Conservation (phyloP, 345 rosid species). For the Brassica cretica region DNA sequence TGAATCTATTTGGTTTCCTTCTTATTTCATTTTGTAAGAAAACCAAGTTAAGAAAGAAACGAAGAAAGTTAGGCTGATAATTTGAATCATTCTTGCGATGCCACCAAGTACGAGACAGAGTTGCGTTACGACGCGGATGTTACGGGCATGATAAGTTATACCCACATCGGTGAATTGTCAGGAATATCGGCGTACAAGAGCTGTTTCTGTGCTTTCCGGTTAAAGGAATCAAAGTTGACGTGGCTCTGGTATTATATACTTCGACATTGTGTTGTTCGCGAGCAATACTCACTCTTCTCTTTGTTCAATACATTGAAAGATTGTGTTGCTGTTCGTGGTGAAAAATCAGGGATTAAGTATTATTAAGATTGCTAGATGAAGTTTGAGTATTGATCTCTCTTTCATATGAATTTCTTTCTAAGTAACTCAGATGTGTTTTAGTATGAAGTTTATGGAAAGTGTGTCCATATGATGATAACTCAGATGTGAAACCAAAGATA, state of each 20-base stretch:
- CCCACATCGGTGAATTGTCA: slow-evolving; percentile 61
- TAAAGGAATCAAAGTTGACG: slow-evolving; percentile 73
- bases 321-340: slow-evolving; percentile 47
- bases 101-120: slow-evolving; percentile 71
- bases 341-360: slow-evolving; percentile 18
- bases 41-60: not conserved
- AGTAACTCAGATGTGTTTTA: not conserved
- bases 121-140: slow-evolving; percentile 74
- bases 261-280: slow-evolving; percentile 77
- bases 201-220: slow-evolving; percentile 53
- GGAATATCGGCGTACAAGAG: slow-evolving; percentile 75
- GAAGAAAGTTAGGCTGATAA: slow-evolving; percentile 38
- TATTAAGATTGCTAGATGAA: not conserved
- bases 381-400: not conserved
- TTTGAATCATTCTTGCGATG: slow-evolving; percentile 78
- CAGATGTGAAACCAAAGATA: not conserved
- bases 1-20: not conserved
- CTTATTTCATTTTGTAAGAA: not conserved
- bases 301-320: slow-evolving; percentile 79
- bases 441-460: not conserved
- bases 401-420: not conserved
- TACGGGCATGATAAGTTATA: slow-evolving; percentile 57
- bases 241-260: slow-evolving; percentile 80
- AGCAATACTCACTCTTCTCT: slow-evolving; percentile 73
- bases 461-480: not conserved